Evolutionary conservation across 139 green algal species (phyloP).

Genomic region (Chlorella ohadii): DNA sequence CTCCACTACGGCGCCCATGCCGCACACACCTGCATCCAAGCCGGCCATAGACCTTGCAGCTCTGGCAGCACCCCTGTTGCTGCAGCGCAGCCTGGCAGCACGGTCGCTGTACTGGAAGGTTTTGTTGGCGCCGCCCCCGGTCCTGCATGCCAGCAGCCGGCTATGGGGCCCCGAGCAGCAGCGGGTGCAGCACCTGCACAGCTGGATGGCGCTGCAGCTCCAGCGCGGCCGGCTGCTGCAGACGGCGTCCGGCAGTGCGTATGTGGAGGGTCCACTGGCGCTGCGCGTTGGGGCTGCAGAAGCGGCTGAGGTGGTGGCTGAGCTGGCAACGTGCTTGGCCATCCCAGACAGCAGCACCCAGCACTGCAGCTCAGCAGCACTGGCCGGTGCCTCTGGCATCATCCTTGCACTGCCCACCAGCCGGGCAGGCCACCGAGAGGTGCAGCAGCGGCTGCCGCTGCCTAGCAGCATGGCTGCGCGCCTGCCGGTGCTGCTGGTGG

Average conservation of each 20-base stretch:
- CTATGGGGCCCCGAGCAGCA: not conserved
- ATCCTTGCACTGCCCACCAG: not conserved
- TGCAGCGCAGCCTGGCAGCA: slow-evolving; percentile 4
- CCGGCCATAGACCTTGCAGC: not conserved
- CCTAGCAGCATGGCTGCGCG: not conserved
- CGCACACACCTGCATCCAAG: too few species aligned
- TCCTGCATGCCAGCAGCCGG: not conserved
- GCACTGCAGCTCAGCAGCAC: not conserved
- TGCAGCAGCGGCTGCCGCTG: not conserved
- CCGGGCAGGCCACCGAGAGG: too few species aligned
- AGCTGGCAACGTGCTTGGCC: not conserved
- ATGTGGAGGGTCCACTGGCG: not conserved
- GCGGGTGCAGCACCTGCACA: slow-evolving; percentile 6
- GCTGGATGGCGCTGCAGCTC: slow-evolving; percentile 34
- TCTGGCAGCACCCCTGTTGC: not conserved
- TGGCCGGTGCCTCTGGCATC: slow-evolving; percentile 6
- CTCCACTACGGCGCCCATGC: too few species aligned
- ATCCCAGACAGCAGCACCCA: not conserved
- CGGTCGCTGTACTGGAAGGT: slow-evolving; percentile 38
- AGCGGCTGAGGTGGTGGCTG: not conserved
- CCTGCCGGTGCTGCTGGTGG: slow-evolving; percentile 28
- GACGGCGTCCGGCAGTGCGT: not conserved
- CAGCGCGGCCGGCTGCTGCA: not conserved
- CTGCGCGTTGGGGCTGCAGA: not conserved
- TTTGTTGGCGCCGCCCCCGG: not conserved